Evolutionary conservation across 768 basidiomycete genomes (phyloP), one percentile per base, ranked within the genome.

Genomic region (Tephrocybe sp.): DNA sequence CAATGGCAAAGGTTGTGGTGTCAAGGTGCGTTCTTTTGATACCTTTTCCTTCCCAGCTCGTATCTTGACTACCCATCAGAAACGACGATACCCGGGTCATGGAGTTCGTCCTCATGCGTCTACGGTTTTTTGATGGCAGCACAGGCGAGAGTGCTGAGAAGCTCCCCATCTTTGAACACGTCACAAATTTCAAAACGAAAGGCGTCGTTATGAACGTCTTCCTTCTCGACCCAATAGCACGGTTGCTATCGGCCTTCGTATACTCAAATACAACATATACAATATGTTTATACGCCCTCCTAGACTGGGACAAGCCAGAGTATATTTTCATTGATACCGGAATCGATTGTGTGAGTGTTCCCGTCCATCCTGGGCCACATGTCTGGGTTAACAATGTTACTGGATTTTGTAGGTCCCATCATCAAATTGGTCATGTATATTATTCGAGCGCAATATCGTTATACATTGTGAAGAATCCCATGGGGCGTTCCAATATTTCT

Each of bases 161-260:
- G 5, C 66, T 69, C 17, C 85, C 86, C 1, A 49, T 68, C 1
- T 87, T 87, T 59, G 77, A 75, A 9, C 75, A 73, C 43, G 74
- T 86, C n/a, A 78, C 83, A 14, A 72, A 76, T 10, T 88, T 87
- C 59, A 76, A 76, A 55, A 85, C 82, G 0, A 72, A 74, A 0
- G 86, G 86, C 3, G 78, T 83, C 11, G 85, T 88, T 11, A 87
- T 88, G 84, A 87, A 87, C 56, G 81, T 89, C 20, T 89, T 88
- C 60, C 71, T 89, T 19, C 74, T 89, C 23, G 86, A 88, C 58
- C 84, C 85, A 0, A 72, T 77, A 4, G 72, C 74, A 39, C 70
- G 82, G 36, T 66, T 88, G 16, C 61, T 87, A 38, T 82, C 82
- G 9, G 85, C 84, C 4, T 88, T 87, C 54, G 78, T 88, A n/a